phyloP scores from a whole-genome alignment of 2,329 filamentous ascomycete genomes.

The Microdochium paspali region DNA sequence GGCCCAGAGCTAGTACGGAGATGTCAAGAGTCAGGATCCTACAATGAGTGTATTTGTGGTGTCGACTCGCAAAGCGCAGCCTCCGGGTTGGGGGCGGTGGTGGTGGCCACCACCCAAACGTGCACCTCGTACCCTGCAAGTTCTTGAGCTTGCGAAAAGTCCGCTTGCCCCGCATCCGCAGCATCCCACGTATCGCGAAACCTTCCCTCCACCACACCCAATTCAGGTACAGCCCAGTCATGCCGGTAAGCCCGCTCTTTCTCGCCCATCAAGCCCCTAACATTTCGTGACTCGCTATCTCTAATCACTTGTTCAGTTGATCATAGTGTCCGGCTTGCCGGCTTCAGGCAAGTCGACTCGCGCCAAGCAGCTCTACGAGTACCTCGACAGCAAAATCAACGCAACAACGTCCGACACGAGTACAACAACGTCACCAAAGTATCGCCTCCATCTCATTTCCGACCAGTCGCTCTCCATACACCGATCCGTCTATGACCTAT shows the following conservation, averaged over 20 bases:
- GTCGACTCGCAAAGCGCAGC: too few species aligned
- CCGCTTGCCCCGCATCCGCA: neutral
- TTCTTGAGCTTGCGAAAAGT: neutral
- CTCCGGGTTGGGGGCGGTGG: too few species aligned
- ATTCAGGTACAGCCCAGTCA: neutral
- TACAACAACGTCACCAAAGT: conserved; percentile 21
- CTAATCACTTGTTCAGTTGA: conserved; percentile 36
- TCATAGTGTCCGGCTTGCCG: conserved; percentile 57
- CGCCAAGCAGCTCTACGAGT: conserved; percentile 54
- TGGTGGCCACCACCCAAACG: neutral
- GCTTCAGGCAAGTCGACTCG: conserved; percentile 61
- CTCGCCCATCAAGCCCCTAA: too few species aligned
- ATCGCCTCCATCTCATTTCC: conserved; percentile 65
- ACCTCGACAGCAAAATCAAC: conserved; percentile 49
- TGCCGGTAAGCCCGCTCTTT: neutral
- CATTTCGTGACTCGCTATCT: too few species aligned
- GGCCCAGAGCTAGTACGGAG: too few species aligned
- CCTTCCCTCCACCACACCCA: neutral
- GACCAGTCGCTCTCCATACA: conserved; percentile 62
- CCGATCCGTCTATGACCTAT: conserved; percentile 62
- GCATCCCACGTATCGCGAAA: neutral
- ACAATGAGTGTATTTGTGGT: too few species aligned
- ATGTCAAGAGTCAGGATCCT: too few species aligned
- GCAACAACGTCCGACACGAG: conserved; percentile 18
- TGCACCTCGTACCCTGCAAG: neutral